Conservation (phyloP, 306 rosid species). For the Abrus pulchellus region DNA sequence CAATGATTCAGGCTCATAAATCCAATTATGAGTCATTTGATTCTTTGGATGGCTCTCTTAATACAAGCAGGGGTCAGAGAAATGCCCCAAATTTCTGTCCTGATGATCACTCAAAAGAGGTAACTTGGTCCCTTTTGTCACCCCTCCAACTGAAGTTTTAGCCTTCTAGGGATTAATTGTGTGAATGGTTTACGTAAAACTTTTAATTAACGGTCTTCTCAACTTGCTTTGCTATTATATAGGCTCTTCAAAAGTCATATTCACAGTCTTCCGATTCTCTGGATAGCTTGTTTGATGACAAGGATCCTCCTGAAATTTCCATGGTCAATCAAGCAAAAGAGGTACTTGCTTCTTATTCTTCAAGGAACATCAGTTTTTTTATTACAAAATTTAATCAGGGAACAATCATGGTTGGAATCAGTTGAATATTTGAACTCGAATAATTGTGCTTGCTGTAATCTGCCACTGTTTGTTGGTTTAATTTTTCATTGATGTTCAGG, state of each 20-base stretch:
- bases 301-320: constrained; percentile 62
- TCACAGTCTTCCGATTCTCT: constrained; percentile 84
- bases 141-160: not conserved
- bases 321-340: constrained; percentile 62
- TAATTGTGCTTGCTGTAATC: constrained; percentile 27
- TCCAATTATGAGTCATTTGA: constrained; percentile 47
- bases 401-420: constrained; percentile 16
- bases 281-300: constrained; percentile 85
- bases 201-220: constrained; percentile 32
- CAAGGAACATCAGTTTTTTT: constrained; percentile 1
- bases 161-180: not conserved
- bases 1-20: constrained; percentile 44
- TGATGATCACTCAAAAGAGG: constrained; percentile 43
- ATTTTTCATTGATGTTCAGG: constrained; percentile 23
- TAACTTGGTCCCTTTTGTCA: constrained; percentile 29
- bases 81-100: constrained; percentile 42
- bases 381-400: constrained; percentile 20
- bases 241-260: constrained; percentile 67
- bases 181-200: constrained; percentile 33
- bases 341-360: constrained; percentile 60
- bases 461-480: constrained; percentile 17
- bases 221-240: constrained; percentile 47
- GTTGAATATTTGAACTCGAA: constrained; percentile 22
- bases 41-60: constrained; percentile 47
- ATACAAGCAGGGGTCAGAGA: constrained; percentile 40